Base-by-base conservation (phyloP, 371 early-diverging fungal genomes). In the Apophysomyces trapeziformis region DNA sequence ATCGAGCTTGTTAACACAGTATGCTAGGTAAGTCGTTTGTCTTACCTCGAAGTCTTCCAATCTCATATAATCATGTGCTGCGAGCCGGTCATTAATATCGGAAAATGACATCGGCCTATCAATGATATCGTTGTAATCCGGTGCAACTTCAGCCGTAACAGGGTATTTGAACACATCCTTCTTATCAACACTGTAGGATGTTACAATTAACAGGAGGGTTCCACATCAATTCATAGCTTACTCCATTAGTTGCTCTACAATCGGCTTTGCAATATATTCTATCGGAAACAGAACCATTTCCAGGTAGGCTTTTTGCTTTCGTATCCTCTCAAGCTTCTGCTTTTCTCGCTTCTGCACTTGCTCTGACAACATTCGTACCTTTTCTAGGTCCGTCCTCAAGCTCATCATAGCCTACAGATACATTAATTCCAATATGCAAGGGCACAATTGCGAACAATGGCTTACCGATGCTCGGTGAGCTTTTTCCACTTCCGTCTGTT, bases 341-440 rank as follows among this genome's bases (percentile, higher is more conserved):
- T 89, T 86, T 69, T 98, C 98, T 1, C 99, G 86, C 38, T 93
- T 92, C 38, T 92, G 86, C 11, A 97, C 93, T 62, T 93, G 85
- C 68, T 98, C 96, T 0, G 88, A 83, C 46, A 96, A 77, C 77
- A 93, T 83, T 32, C 96, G 87, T n/a, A 96, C 90, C 38, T 87
- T 85, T 69, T 96, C 96, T 32, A 98, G 77, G 74, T 96, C 95
- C 14, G 87, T 87, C 26, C 97, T 87, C n/a, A 98, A 66, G 2
- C 68, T 78, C 56, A 77, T 79, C 67, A 83, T 69, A 38, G 77
- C 75, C 80, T 82, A 58, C 14, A 21, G 4, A 14, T 35, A 9
- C 41, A 57, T 36, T 61, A n/a, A 7, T 9, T 50, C 8, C 9
- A 45, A 43, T 45, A 4, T 5, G 46, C 13, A 18, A 7, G 13